phyloP scores from a whole-genome alignment of 1,284 basidiomycete genomes.

The Moniliella sp. region DNA sequence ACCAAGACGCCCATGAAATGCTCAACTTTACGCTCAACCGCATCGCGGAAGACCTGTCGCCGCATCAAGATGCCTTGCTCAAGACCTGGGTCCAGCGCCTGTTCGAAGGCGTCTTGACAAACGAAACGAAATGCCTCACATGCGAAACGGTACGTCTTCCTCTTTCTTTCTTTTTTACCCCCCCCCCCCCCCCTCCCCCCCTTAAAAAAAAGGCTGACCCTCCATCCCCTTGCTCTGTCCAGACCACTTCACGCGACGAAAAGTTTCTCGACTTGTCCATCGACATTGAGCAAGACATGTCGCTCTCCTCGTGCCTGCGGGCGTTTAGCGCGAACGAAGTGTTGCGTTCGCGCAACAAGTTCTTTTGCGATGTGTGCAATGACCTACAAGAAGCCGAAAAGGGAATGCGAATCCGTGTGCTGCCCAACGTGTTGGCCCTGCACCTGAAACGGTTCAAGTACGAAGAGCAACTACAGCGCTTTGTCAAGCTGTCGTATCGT shows the following conservation, averaged over 20 bases:
- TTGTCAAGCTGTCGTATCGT: conserved; percentile 82
- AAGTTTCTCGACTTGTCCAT: conserved; percentile 87
- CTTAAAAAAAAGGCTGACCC: no score
- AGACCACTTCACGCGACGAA: conserved; percentile 88
- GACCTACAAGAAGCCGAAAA: conserved; percentile 93
- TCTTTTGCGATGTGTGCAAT: conserved; percentile 90
- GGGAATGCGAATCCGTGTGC: conserved; percentile 88
- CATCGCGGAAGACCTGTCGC: conserved; percentile 65
- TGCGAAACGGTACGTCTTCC: conserved; percentile 45
- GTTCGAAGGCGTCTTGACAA: conserved; percentile 78
- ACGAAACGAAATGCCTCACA: conserved; percentile 85
- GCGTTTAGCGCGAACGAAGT: conserved; percentile 94
- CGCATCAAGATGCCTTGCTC: conserved; percentile 7
- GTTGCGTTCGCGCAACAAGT: conserved; percentile 92
- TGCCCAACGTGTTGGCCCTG: conserved; percentile 77
- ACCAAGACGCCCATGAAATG: conserved; percentile 88
- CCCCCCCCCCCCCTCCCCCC: background rate
- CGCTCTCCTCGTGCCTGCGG: conserved; percentile 75
- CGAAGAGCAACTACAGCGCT: conserved; percentile 63
- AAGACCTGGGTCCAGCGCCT: conserved; percentile 70
- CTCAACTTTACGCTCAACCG: conserved; percentile 78
- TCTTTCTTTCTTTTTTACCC: no score
- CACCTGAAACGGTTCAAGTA: conserved; percentile 96
- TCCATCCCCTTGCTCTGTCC: background rate
- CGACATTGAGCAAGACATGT: conserved; percentile 91